Base-by-base conservation (phyloP, 1,139 yeast genomes). In the Candida smagusa region DNA sequence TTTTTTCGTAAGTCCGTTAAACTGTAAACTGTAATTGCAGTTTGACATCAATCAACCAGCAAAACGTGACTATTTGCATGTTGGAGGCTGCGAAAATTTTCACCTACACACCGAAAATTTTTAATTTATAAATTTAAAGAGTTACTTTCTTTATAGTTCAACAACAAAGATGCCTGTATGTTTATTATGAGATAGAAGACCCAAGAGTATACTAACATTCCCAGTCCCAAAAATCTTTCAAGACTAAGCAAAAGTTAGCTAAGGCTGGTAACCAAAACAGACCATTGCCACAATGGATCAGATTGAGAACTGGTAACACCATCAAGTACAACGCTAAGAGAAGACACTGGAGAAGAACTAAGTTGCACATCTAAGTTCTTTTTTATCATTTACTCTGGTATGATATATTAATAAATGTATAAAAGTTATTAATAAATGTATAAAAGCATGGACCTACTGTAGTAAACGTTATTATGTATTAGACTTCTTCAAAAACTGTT, bases 321-420 rank as follows among this genome's bases (percentile, higher is more conserved):
- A 85, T 92, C 82, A 87, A 92, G 82, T 92, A 90, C 90, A 92
- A 92, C 79, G 95, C 96, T 70, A 92, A 92, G 90, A 89, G 97
- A 87, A 86, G 98, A 84, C 96, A 94, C 95, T 94, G 99, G 99
- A 92, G 97, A 86, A 88, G 98, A 85, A 92, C 97, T 66, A 94
- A 92, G 95, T 84, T 94, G 79, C 81, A 84, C 84, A 75, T 92
- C 83, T 92, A 88, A 87, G 78, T 63, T 22, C 37, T 28, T 27
- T 23, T 42, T 39, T 39, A 33, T 35, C 40, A 33, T 34, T 33
- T 36, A 35, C 21, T 36, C 16, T 30, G 38, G 37, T 37, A 37
- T 34, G 38, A 31, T 34, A 32, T 36, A 32, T 16, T 16, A 16
- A 16, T 16, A 16, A 16, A 16, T 16, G 19, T 36, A 34, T 37